These are phyloP conservation scores for Suillus lakei DNA, from an alignment of 768 basidiomycete genomes.

Conservation along the genomic window DNA sequence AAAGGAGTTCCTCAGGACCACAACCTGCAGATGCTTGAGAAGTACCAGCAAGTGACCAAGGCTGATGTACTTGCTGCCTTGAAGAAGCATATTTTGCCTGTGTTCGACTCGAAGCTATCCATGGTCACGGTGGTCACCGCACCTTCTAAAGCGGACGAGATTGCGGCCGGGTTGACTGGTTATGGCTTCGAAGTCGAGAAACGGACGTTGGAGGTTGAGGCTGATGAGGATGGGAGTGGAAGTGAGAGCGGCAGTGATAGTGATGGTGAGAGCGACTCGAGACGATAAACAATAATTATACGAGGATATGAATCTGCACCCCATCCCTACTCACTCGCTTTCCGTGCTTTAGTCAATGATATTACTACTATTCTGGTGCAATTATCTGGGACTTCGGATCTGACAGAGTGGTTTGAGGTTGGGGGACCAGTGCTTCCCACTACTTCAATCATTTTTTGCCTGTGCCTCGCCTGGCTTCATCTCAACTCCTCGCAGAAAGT, in stretches of 20 bases:
- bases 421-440: slow-evolving; percentile 34
- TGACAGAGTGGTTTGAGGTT: slow-evolving; percentile 11
- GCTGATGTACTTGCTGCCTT: slow-evolving; percentile 75
- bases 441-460: slow-evolving; percentile 64
- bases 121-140: slow-evolving; percentile 84
- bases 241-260: slow-evolving; percentile 41
- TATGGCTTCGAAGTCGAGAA: slow-evolving; percentile 84
- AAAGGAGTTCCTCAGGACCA: slow-evolving; percentile 79
- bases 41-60: slow-evolving; percentile 80
- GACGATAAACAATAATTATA: background rate
- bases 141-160: slow-evolving; percentile 76
- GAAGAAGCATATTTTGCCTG: slow-evolving; percentile 76
- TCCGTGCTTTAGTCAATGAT: background rate
- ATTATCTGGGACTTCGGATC: background rate
- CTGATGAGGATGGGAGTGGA: slow-evolving; percentile 46
- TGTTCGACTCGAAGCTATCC: slow-evolving; percentile 80
- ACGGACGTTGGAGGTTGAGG: slow-evolving; percentile 66
- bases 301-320: background rate
- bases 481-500: slow-evolving; percentile 84
- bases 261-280: slow-evolving; percentile 21
- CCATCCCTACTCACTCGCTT: background rate
- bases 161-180: slow-evolving; percentile 62
- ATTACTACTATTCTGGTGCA: background rate
- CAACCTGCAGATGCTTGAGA: slow-evolving; percentile 76
- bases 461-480: slow-evolving; percentile 77